phyloP scores from a whole-genome alignment of 228 moss, liverwort and hornwort genomes.

The Sphagnum magellanicum region DNA sequence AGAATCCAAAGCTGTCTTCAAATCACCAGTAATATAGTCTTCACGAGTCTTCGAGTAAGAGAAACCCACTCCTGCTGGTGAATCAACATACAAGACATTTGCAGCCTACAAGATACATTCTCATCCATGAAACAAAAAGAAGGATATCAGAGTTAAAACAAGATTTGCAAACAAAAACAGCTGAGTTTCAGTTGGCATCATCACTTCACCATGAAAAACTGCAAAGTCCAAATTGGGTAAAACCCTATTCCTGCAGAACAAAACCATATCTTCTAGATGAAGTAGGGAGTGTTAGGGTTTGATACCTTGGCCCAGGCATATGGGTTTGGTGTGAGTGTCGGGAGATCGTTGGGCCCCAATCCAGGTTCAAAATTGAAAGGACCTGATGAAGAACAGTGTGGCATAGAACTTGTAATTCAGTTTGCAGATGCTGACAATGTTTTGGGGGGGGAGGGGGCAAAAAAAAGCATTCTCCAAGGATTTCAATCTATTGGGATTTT shows the following conservation, averaged over 20 bases:
- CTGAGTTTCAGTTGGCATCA: no score
- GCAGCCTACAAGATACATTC: slow-evolving; percentile 36
- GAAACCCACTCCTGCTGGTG: slow-evolving; percentile 84
- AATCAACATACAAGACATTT: slow-evolving; percentile 77
- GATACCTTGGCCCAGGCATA: slow-evolving; percentile 78
- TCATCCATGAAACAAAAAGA: no score
- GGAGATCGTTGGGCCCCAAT: slow-evolving; percentile 26
- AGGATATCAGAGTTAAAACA: no score
- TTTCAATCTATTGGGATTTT: no score
- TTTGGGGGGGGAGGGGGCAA: no score
- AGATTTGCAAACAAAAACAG: no score
- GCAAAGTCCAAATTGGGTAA: no score
- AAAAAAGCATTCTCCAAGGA: no score
- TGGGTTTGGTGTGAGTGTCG: slow-evolving; percentile 62
- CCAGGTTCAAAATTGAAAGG: slow-evolving; percentile 77
- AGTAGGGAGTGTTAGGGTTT: background rate
- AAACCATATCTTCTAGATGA: background rate
- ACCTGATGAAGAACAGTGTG: slow-evolving; percentile 22
- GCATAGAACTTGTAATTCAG: no score
- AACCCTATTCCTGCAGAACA: no score
- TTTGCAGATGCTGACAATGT: no score
- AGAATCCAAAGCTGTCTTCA: slow-evolving; percentile 70
- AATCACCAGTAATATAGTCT: slow-evolving; percentile 76
- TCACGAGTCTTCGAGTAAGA: slow-evolving; percentile 59
- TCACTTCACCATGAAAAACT: no score